These are phyloP conservation scores for Stereum hirsutum DNA, from an alignment of 1,284 basidiomycete species.

Conservation along the genomic window DNA sequence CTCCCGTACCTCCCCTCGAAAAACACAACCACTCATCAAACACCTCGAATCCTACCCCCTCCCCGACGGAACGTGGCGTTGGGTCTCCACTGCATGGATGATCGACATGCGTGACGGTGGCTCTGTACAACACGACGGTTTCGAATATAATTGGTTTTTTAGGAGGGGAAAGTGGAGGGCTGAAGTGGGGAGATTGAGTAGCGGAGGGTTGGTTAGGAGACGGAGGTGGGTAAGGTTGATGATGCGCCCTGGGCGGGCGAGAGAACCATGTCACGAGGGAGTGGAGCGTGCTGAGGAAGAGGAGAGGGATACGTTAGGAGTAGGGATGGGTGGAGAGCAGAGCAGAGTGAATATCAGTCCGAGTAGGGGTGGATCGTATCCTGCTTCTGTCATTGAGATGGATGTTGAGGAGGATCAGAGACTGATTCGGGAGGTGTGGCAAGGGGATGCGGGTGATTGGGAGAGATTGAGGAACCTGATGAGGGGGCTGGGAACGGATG, in stretches of 20 bases:
- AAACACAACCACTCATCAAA: constrained; percentile 47
- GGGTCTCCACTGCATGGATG: constrained; percentile 76
- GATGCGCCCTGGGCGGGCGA: constrained; percentile 46
- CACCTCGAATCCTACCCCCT: constrained; percentile 70
- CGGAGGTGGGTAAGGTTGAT: constrained; percentile 74
- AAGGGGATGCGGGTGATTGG: constrained; percentile 50
- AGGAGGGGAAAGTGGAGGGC: constrained; percentile 55
- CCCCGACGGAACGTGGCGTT: constrained; percentile 72
- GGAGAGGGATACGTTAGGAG: neutral
- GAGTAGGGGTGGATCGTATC: too few relatives aligned
- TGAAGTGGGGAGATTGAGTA: constrained; percentile 43
- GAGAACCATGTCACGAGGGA: constrained; percentile 4
- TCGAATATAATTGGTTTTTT: constrained; percentile 77
- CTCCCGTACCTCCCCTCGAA: constrained; percentile 18
- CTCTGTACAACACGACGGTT: constrained; percentile 71
- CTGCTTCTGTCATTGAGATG: constrained; percentile 1
- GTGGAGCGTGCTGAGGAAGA: too few relatives aligned
- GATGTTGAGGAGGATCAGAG: constrained; percentile 6
- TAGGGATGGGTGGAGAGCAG: too few relatives aligned
- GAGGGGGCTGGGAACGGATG: constrained; percentile 47
- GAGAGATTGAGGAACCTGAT: constrained; percentile 42
- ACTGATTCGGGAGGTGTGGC: constrained; percentile 23
- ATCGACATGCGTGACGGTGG: constrained; percentile 77
- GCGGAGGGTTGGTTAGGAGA: constrained; percentile 65
- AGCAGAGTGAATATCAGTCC: too few relatives aligned